A percentile compares a stretch with the other conserved stretches of the same genome.
These are phyloP conservation scores for Crataegus laevigata DNA, from an alignment of 306 rosid genomes.

Conservation along the genomic window DNA sequence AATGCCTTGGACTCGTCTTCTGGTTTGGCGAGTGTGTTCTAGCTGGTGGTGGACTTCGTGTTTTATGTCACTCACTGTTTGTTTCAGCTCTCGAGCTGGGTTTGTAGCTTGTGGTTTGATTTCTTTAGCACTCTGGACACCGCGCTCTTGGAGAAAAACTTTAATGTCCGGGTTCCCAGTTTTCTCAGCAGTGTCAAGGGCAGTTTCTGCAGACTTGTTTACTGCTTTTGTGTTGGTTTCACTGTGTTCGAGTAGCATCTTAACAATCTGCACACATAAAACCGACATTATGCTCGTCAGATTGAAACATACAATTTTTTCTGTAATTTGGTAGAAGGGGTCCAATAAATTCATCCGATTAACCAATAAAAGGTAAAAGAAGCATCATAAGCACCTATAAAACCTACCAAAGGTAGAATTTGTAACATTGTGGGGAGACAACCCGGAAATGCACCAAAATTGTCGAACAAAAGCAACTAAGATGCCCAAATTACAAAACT, in stretches of 20 bases:
- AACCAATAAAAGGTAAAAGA: neutral
- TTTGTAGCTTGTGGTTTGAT: constrained; percentile 44
- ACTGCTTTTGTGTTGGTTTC: constrained; percentile 44
- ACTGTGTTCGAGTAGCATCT: constrained; percentile 40
- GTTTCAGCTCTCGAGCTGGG: constrained; percentile 80
- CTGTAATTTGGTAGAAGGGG: neutral
- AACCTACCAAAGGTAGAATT: neutral
- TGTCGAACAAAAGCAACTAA: neutral
- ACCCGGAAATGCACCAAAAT: neutral
- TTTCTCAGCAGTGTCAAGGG: constrained; percentile 91
- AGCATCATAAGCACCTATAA: neutral
- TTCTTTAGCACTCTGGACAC: constrained; percentile 60
- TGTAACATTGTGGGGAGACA: neutral
- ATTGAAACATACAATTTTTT: neutral
- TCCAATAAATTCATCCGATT: neutral
- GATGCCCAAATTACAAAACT: constrained; percentile 3
- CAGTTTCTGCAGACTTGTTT: constrained; percentile 69
- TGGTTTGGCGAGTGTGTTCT: constrained; percentile 89
- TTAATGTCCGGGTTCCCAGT: constrained; percentile 37
- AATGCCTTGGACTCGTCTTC: constrained; percentile 90
- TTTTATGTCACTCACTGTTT: constrained; percentile 88
- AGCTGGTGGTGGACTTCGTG: constrained; percentile 89
- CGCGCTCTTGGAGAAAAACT: constrained; percentile 49
- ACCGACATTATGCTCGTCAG: neutral
- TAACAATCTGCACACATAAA: constrained; percentile 58